Evolutionary conservation across 305 asterid species (phyloP).

Genomic region (Nicotiana rustica): DNA sequence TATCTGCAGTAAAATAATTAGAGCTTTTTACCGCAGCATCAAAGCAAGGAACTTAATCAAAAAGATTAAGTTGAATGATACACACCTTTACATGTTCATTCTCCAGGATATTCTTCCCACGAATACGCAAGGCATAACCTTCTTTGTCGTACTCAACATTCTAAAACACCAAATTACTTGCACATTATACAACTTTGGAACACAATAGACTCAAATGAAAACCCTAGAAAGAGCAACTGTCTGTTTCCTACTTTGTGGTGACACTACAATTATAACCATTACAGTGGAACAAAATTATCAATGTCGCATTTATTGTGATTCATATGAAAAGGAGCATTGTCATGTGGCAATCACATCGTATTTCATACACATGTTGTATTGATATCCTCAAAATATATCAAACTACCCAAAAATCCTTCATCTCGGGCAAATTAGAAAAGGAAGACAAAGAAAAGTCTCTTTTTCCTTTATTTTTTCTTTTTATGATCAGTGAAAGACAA

Average conservation of each 20-base stretch:
- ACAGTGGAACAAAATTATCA: conserved; percentile 25
- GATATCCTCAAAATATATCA: conserved; percentile 18
- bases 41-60: conserved; percentile 29
- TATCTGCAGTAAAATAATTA: conserved; percentile 60
- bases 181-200: conserved; percentile 28
- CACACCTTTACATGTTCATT: conserved; percentile 94
- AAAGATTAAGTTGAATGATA: conserved; percentile 34
- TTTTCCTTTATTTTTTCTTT: too few relatives aligned
- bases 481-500: background rate
- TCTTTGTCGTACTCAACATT: conserved; percentile 90
- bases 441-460: background rate
- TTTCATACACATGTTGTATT: background rate
- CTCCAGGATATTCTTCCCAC: conserved; percentile 91
- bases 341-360: background rate
- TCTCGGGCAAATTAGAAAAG: background rate
- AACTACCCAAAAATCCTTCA: background rate
- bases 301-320: background rate
- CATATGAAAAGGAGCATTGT: background rate
- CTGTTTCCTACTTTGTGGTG: background rate
- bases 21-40: conserved; percentile 34
- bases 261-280: background rate
- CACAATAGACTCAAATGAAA: background rate
- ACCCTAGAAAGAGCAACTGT: background rate
- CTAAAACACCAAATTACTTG: conserved; percentile 45
- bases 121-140: conserved; percentile 86